Evolutionary conservation across 2,329 filamentous ascomycete species (phyloP).

Genomic region (Paecilomyces niveus): DNA sequence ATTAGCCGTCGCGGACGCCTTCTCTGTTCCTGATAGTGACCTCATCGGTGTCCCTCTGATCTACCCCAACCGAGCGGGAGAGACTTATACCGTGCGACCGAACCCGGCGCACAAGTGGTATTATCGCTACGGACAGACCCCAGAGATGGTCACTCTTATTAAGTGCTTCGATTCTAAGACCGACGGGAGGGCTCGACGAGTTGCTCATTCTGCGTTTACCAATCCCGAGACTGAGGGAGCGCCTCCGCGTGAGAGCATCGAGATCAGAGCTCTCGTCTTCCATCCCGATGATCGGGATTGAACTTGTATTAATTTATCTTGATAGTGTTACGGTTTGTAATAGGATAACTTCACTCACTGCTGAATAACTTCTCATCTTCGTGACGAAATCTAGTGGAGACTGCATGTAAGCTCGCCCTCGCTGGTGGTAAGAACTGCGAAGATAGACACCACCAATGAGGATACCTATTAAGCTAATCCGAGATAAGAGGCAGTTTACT

Average conservation of each 20-base stretch:
- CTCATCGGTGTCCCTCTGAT: constrained; percentile 45
- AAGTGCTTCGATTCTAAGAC: constrained; percentile 56
- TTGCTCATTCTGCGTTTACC: constrained; percentile 52
- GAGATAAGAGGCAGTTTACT: too few species aligned
- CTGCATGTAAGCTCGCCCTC: too few species aligned
- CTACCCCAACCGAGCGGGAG: constrained; percentile 45
- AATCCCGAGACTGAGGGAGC: constrained; percentile 39
- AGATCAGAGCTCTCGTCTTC: constrained; percentile 50
- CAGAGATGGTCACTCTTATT: constrained; percentile 51
- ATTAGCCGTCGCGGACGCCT: constrained; percentile 47
- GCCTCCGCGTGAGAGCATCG: constrained; percentile 46
- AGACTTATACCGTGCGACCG: constrained; percentile 43
- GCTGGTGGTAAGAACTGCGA: too few species aligned
- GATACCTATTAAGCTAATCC: too few species aligned
- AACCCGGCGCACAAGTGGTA: constrained; percentile 44
- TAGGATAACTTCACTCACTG: not conserved
- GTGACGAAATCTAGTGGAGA: too few species aligned
- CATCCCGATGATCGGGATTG: constrained; percentile 33
- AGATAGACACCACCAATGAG: too few species aligned
- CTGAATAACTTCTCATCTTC: not conserved
- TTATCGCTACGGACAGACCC: constrained; percentile 46
- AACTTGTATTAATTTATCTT: not conserved
- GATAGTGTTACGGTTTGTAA: not conserved
- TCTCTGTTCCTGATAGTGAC: constrained; percentile 44
- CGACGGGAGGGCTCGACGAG: constrained; percentile 46